phyloP scores from a whole-genome alignment of 805 yeast genomes.

The Sugiyamaella boreocaroliniensis region DNA sequence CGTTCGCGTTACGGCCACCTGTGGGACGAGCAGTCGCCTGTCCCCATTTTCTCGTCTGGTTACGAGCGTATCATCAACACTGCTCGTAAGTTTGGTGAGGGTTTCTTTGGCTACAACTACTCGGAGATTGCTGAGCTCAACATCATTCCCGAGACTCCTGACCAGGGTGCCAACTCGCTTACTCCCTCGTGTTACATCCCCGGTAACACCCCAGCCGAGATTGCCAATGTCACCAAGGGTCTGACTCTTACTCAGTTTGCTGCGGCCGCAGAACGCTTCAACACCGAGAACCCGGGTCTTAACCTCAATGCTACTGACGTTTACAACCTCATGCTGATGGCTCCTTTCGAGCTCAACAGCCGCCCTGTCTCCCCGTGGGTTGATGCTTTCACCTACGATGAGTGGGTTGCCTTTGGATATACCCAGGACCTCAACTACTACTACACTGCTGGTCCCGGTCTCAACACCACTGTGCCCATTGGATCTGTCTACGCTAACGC shows the following conservation, averaged over 20 bases:
- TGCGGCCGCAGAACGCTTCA: conserved; percentile 27
- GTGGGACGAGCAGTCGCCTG: conserved; percentile 30
- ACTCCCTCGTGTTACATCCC: conserved; percentile 46
- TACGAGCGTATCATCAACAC: conserved; percentile 51
- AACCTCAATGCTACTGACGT: conserved; percentile 39
- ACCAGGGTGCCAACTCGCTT: conserved; percentile 52
- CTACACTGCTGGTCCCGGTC: conserved; percentile 46
- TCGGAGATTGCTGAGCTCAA: conserved; percentile 33
- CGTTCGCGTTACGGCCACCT: conserved; percentile 45
- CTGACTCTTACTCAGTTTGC: conserved; percentile 19
- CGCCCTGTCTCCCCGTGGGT: conserved; percentile 40
- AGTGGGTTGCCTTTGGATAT: conserved; percentile 40
- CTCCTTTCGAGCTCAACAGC: conserved; percentile 47
- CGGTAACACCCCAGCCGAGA: conserved; percentile 26
- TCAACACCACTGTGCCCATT: conserved; percentile 34
- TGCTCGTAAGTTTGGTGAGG: conserved; percentile 50
- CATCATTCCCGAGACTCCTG: conserved; percentile 41
- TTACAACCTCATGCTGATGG: conserved; percentile 37
- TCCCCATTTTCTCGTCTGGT: conserved; percentile 51
- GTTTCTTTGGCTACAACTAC: conserved; percentile 46
- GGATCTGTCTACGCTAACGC: conserved; percentile 46
- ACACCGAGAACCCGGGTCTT: conserved; percentile 32
- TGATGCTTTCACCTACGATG: conserved; percentile 43
- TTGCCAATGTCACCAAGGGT: neutral
- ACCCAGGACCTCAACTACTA: conserved; percentile 37